Evolutionary conservation across 164 flowering plant genomes (phyloP).

Genomic region (Liquidambar formosana): DNA sequence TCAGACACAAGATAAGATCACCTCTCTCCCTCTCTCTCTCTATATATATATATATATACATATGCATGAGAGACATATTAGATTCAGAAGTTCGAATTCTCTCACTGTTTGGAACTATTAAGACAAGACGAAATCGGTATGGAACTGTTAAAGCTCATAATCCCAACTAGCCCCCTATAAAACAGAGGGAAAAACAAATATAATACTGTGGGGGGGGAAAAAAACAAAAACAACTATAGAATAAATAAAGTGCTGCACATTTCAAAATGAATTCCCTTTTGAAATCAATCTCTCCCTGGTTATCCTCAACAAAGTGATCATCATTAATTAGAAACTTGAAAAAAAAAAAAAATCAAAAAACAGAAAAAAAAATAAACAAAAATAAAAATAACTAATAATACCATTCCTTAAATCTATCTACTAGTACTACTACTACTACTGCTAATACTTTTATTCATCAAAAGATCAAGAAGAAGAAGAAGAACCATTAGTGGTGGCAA

Average conservation of each 20-base stretch:
- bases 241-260: background rate
- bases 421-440: background rate
- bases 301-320: too few relatives aligned
- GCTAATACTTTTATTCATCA: background rate
- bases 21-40: background rate
- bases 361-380: background rate
- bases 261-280: too few relatives aligned
- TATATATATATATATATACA: too few relatives aligned
- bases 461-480: slow-evolving; percentile 46
- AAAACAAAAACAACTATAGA: background rate
- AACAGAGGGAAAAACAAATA: background rate
- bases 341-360: background rate
- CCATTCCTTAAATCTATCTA: slow-evolving; percentile 12
- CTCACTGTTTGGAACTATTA: too few relatives aligned
- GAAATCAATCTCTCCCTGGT: too few relatives aligned
- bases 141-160: too few relatives aligned
- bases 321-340: background rate
- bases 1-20: slow-evolving; percentile 31
- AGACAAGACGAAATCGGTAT: too few relatives aligned
- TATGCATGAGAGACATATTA: slow-evolving; percentile 4
- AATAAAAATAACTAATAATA: slow-evolving; percentile 10
- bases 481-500: slow-evolving; percentile 40
- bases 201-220: background rate
- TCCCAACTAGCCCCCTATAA: too few relatives aligned
- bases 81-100: background rate